Evolutionary conservation across 495 filamentous ascomycete species (phyloP).

Genomic region (Penicillium coffeae): DNA sequence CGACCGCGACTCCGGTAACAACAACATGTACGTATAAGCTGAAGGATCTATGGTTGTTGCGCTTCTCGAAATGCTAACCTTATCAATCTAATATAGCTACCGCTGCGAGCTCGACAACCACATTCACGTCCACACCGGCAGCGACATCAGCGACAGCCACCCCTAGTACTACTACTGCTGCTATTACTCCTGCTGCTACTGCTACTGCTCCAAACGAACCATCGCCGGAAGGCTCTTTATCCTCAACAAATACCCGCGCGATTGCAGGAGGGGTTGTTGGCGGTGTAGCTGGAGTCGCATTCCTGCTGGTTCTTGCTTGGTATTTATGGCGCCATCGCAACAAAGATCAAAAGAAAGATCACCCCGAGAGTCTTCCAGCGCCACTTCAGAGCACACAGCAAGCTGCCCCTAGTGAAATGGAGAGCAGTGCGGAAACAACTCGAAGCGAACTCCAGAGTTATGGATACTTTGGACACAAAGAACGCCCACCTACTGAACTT

Average conservation of each 20-base stretch:
- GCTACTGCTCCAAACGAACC: too few species aligned
- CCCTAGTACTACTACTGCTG: too few species aligned
- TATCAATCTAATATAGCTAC: background rate
- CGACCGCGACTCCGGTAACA: background rate
- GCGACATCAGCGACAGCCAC: background rate
- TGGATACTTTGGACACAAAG: background rate
- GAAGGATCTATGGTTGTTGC: too few species aligned
- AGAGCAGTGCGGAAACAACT: background rate
- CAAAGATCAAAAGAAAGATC: background rate
- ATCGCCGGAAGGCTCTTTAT: background rate
- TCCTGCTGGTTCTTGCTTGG: background rate
- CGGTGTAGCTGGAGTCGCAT: background rate
- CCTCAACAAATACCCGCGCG: background rate
- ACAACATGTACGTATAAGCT: background rate
- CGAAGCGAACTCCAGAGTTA: background rate
- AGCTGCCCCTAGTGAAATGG: background rate
- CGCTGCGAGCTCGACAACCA: background rate
- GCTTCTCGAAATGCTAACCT: too few species aligned
- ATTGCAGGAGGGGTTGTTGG: background rate
- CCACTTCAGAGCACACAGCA: too few species aligned
- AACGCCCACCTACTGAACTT: background rate
- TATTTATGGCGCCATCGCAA: background rate
- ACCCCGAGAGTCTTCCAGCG: too few species aligned
- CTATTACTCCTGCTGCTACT: too few species aligned
- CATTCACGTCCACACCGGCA: background rate